Evolutionary conservation across 805 yeast species (phyloP), one percentile per base, ranked within the genome.

Genomic region (Candida anglica): DNA sequence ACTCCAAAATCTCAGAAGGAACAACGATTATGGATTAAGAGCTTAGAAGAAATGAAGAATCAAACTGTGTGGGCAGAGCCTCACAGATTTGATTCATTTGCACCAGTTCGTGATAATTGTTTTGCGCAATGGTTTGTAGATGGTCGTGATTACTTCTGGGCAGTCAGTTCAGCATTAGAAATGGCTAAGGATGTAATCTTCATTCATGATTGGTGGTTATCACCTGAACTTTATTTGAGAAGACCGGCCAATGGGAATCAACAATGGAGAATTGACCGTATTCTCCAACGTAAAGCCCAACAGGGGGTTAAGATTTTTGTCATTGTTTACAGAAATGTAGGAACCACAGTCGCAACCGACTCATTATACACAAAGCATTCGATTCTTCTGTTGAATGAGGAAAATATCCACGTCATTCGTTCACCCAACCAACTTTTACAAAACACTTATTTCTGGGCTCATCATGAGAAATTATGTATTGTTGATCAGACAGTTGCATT

Each of bases 121-220:
- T 85, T 77, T 62, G 96, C 96, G 9, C 96, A 93, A 55, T 91
- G 95, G 93, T 81, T 93, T 63, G 98, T 93, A 3, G 99, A 93
- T 60, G 95, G 84, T 3, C 71, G 99, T 50, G 99, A 93, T 58
- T 86, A 93, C 56, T 83, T 87, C 65, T 93, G 98, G 97, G 94
- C 97, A 1, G 79, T 88, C 2, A 84, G 95, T 19, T 79, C 88
- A 8, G 98, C 98, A 0, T 66, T 93, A 35, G 87, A 84, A 45
- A 81, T 86, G 85, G 98, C 98, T 0, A 79, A 80, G 44, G 98
- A 93, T 65, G 91, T 84, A 1, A 82, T 93, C 21, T 93, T 81
- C 54, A 87, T 93, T 32, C 97, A 93, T 52, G 99, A 91, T 51
- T 93, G 99, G 99, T 93, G 98, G 98, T 67, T 93, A 17, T 76